phyloP scores from a whole-genome alignment of 2,329 filamentous ascomycete genomes.

The Podosphaera xanthii region DNA sequence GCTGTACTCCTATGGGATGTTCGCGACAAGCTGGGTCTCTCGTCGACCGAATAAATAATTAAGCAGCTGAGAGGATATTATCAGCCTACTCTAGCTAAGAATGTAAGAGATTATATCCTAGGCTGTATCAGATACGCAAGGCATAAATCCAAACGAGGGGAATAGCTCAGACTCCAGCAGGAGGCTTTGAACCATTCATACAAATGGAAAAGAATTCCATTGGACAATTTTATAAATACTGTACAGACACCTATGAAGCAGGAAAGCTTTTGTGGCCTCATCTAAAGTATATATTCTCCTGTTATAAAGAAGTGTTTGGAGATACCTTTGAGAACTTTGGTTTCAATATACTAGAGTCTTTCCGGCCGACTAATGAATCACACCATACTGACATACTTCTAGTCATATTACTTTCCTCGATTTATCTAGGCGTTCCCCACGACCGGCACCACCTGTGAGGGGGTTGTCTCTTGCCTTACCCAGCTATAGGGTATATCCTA shows the following conservation, averaged over 20 bases:
- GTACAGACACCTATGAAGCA: too few species aligned
- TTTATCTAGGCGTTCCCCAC: background rate
- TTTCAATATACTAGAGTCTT: too few species aligned
- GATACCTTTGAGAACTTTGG: background rate
- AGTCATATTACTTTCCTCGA: background rate
- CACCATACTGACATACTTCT: background rate
- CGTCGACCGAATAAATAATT: background rate
- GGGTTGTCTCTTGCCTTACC: background rate
- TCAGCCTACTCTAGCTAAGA: background rate
- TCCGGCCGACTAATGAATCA: too few species aligned
- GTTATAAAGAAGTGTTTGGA: background rate
- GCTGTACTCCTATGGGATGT: background rate
- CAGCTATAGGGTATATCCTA: too few species aligned
- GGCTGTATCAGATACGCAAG: background rate
- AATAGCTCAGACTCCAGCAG: background rate
- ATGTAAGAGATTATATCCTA: background rate
- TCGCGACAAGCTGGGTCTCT: background rate
- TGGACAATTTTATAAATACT: too few species aligned
- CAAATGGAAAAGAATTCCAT: background rate
- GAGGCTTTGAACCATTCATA: background rate
- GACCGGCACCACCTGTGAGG: background rate
- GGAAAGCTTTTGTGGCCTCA: too few species aligned
- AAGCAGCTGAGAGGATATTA: background rate
- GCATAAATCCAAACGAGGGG: background rate
- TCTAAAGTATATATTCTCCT: too few species aligned